Evolutionary conservation across 768 basidiomycete species (phyloP).

Genomic region (Kwoniella bestiolae): DNA sequence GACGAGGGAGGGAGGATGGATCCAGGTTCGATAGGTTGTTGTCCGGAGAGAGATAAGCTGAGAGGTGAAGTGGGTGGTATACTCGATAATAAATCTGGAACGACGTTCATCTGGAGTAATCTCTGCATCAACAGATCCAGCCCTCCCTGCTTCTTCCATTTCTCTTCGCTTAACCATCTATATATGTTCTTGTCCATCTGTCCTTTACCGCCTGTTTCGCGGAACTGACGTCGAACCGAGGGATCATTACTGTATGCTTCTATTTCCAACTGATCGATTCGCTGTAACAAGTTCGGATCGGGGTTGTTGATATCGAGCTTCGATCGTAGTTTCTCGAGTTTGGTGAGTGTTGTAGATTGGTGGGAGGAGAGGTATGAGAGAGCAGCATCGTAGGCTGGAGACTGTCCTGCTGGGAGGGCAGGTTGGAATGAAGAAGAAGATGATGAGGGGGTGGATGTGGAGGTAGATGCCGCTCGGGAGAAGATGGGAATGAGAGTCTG

Average conservation of each 20-base stretch:
- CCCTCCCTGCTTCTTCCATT: slow-evolving; percentile 81
- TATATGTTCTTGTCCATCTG: slow-evolving; percentile 40
- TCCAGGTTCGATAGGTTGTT: slow-evolving; percentile 36
- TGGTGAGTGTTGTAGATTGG: slow-evolving; percentile 62
- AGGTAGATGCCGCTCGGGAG: slow-evolving; percentile 20
- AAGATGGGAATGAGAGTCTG: background rate
- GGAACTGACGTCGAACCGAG: slow-evolving; percentile 74
- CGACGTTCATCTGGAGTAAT: slow-evolving; percentile 83
- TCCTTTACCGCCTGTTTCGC: slow-evolving; percentile 64
- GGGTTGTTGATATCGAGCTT: slow-evolving; percentile 53
- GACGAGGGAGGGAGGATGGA: slow-evolving; percentile 22
- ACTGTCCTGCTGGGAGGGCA: slow-evolving; percentile 40
- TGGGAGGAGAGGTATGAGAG: slow-evolving; percentile 71
- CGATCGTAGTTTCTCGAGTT: slow-evolving; percentile 60
- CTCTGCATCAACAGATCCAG: slow-evolving; percentile 95
- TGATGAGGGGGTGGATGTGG: slow-evolving; percentile 24
- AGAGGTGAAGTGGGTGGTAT: slow-evolving; percentile 77
- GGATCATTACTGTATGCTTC: slow-evolving; percentile 86
- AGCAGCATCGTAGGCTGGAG: slow-evolving; percentile 75
- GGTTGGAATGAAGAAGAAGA: slow-evolving; percentile 41
- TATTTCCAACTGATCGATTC: slow-evolving; percentile 69
- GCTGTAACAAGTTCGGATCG: slow-evolving; percentile 61
- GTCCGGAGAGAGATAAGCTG: slow-evolving; percentile 64
- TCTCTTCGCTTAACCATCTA: slow-evolving; percentile 77
- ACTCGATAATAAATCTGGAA: slow-evolving; percentile 80